Percentiles rank a stretch among this genome's conserved stretches.
These are phyloP conservation scores for Malassezia yamatoensis DNA, from an alignment of 1,284 basidiomycete genomes.

Conservation along the genomic window DNA sequence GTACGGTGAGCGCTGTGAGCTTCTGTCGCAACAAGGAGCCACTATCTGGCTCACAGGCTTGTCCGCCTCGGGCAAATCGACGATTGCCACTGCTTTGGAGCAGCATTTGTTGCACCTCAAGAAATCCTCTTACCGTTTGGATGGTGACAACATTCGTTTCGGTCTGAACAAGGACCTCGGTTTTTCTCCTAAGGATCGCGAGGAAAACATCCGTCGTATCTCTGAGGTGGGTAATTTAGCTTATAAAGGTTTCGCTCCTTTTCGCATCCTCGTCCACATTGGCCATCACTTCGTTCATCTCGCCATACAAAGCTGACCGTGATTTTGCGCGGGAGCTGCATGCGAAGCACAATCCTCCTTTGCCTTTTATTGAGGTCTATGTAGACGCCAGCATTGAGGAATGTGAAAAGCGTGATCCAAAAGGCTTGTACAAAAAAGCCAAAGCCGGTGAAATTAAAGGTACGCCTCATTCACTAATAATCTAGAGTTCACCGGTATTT, in stretches of 20 bases:
- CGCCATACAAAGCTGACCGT: constrained; percentile 81
- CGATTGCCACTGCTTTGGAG: constrained; percentile 91
- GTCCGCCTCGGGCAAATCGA: constrained; percentile 59
- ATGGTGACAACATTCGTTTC: constrained; percentile 94
- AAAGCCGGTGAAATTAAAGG: constrained; percentile 92
- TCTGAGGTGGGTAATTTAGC: constrained; percentile 59
- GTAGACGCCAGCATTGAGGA: constrained; percentile 81
- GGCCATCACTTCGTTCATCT: constrained; percentile 92
- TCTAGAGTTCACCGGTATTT: constrained; percentile 91
- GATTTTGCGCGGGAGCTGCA: constrained; percentile 75
- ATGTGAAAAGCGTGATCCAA: constrained; percentile 87
- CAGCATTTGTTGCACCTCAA: constrained; percentile 81
- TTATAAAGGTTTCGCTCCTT: constrained; percentile 61
- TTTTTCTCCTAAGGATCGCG: constrained; percentile 84
- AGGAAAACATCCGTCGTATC: constrained; percentile 95
- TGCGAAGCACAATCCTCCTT: constrained; percentile 51
- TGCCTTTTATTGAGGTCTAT: constrained; percentile 83
- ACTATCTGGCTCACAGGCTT: constrained; percentile 38
- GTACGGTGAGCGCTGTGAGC: constrained; percentile 36
- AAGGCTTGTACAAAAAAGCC: constrained; percentile 95
- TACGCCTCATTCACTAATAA: constrained; percentile 44
- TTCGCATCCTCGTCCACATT: constrained; percentile 80
- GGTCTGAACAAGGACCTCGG: constrained; percentile 97
- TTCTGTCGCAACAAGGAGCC: constrained; percentile 29
- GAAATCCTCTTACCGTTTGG: constrained; percentile 80